Percentiles rank a stretch among this genome's conserved stretches.
These are phyloP conservation scores for Priceomyces medius DNA, from an alignment of 805 yeast species.

Conservation along the genomic window DNA sequence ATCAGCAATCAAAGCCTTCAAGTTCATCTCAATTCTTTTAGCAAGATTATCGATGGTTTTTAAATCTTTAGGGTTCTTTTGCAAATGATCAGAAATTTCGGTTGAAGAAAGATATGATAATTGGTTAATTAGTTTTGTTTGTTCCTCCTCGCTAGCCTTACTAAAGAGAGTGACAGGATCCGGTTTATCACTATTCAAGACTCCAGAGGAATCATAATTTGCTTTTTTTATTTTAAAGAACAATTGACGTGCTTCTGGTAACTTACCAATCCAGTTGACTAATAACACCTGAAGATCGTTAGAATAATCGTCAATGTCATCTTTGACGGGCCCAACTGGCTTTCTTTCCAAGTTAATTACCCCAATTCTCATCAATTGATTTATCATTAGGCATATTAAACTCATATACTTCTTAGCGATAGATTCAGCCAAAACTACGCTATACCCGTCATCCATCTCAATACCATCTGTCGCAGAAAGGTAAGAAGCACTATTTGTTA, in stretches of 20 bases:
- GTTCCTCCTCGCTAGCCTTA: slow-evolving; percentile 7
- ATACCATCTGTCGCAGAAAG: slow-evolving; percentile 32
- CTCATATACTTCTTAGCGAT: slow-evolving; percentile 45
- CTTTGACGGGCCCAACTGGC: slow-evolving; percentile 15
- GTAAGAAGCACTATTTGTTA: slow-evolving; percentile 47
- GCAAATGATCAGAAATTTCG: slow-evolving; percentile 20
- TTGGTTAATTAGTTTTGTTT: slow-evolving; percentile 11
- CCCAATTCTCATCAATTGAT: slow-evolving; percentile 46
- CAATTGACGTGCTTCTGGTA: slow-evolving; percentile 62
- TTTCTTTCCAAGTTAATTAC: slow-evolving; percentile 42
- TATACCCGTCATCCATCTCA: slow-evolving; percentile 27
- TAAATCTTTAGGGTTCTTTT: slow-evolving; percentile 11
- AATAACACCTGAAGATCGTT: slow-evolving; percentile 60
- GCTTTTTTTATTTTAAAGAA: slow-evolving; percentile 40
- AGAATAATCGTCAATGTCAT: slow-evolving; percentile 48
- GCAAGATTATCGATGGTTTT: slow-evolving; percentile 15
- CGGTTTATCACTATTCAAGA: not conserved
- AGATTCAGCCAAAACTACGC: slow-evolving; percentile 29
- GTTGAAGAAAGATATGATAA: slow-evolving; percentile 12
- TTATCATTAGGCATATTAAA: slow-evolving; percentile 62
- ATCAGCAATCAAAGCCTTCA: slow-evolving; percentile 8
- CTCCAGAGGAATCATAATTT: slow-evolving; percentile 7
- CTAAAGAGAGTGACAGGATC: not conserved
- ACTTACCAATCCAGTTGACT: slow-evolving; percentile 61
- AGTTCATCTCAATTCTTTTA: slow-evolving; percentile 13